Conservation (phyloP, 345 rosid species). For the Salix udensis region DNA sequence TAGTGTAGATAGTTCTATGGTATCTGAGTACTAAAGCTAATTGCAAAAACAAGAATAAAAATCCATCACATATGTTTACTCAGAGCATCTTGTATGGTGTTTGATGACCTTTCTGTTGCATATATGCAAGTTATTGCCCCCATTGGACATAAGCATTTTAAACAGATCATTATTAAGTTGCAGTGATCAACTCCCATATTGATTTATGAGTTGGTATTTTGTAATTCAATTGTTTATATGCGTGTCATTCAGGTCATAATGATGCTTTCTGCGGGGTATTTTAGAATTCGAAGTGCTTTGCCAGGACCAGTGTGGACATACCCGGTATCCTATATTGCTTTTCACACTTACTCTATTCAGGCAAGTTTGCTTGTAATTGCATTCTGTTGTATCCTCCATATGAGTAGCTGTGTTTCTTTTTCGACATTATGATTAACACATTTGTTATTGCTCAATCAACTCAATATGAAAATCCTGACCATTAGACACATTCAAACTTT, state of each 20-base stretch:
- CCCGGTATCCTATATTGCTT: slow-evolving; percentile 83
- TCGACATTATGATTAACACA: not conserved
- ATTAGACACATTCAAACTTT: not conserved
- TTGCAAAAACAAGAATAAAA: not conserved
- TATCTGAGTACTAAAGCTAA: not conserved
- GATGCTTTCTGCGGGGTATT: slow-evolving; percentile 98
- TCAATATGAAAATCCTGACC: not conserved
- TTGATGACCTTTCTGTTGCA: not conserved
- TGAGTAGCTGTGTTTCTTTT: not conserved
- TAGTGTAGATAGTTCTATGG: not conserved
- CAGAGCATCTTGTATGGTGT: not conserved
- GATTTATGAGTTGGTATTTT: not conserved
- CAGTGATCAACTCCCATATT: not conserved
- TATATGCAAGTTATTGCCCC: not conserved
- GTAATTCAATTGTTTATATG: slow-evolving; percentile 5
- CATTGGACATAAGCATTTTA: not conserved
- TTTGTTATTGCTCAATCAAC: not conserved
- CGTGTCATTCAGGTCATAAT: slow-evolving; percentile 62
- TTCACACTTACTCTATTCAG: slow-evolving; percentile 89
- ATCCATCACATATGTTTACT: not conserved
- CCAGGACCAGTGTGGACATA: slow-evolving; percentile 83
- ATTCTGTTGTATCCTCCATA: not conserved
- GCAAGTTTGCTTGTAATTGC: slow-evolving; percentile 32
- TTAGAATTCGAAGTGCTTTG: slow-evolving; percentile 75
- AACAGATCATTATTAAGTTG: not conserved